Conservation (phyloP, 768 basidiomycete genomes). For the Amanita phalloides region DNA sequence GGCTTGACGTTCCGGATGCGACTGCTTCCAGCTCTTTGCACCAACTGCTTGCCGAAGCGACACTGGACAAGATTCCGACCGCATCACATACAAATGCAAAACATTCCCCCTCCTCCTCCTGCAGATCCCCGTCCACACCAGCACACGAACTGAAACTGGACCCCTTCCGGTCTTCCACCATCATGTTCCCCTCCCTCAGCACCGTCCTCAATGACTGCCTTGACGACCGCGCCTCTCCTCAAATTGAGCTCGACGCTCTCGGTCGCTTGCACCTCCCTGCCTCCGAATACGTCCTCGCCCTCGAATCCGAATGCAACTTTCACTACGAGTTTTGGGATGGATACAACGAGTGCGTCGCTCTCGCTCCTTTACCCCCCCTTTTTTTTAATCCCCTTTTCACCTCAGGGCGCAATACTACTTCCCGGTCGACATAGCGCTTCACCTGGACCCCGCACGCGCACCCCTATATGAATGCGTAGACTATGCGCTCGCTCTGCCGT, state of each 20-base stretch:
- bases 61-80: neutral
- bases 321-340: conserved; percentile 3
- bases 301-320: conserved; percentile 1
- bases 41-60: neutral
- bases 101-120: too few relatives aligned
- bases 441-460: too few relatives aligned
- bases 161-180: neutral
- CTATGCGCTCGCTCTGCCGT: too few relatives aligned
- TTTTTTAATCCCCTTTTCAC: too few relatives aligned
- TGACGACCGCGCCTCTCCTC: neutral
- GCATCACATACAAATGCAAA: neutral
- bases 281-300: neutral
- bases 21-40: neutral
- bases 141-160: neutral
- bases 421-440: too few relatives aligned
- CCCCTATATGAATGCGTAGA: too few relatives aligned
- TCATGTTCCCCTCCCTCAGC: neutral
- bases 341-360: neutral
- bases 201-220: neutral
- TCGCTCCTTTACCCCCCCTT: too few relatives aligned
- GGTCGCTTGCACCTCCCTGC: neutral
- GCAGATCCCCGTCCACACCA: neutral
- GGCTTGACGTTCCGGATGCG: neutral
- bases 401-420: too few relatives aligned
- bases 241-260: neutral